Percentiles rank a stretch among this genome's conserved stretches.
These are phyloP conservation scores for Phytomonas francai DNA, from an alignment of 208 protist species.

Conservation along the genomic window DNA sequence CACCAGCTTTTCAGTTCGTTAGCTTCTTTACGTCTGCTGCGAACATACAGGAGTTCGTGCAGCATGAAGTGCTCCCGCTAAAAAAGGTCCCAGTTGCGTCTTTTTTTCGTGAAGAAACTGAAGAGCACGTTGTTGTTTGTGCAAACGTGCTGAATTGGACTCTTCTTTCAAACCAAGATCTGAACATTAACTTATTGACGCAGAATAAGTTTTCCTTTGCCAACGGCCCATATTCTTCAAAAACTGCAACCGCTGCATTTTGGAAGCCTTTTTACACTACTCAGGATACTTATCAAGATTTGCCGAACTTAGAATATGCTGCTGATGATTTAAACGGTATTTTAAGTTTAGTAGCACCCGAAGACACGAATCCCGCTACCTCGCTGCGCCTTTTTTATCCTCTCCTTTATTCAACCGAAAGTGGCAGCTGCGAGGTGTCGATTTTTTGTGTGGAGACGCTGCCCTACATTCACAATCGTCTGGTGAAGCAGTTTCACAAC, in stretches of 20 bases:
- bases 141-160: neutral
- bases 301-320: neutral
- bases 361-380: neutral
- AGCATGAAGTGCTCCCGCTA: constrained; percentile 5
- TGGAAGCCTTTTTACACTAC: constrained; percentile 8
- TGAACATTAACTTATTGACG: constrained; percentile 11
- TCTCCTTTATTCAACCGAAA: constrained; percentile 1
- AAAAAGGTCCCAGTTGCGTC: constrained; percentile 4
- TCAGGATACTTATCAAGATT: constrained; percentile 4
- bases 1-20: constrained; percentile 3
- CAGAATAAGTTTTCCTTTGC: constrained; percentile 11
- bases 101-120: neutral
- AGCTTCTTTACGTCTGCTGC: neutral
- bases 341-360: constrained; percentile 2
- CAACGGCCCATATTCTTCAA: constrained; percentile 15
- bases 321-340: neutral
- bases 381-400: constrained; percentile 1
- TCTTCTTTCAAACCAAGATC: neutral
- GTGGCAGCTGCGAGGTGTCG: constrained; percentile 13
- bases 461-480: constrained; percentile 53
- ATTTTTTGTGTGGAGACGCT: constrained; percentile 62
- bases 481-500: constrained; percentile 83
- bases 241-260: neutral
- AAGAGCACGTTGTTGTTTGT: constrained; percentile 2
- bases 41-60: constrained; percentile 1